phyloP scores from a whole-genome alignment of 2,329 filamentous ascomycete genomes.

The Alternaria arborescens region DNA sequence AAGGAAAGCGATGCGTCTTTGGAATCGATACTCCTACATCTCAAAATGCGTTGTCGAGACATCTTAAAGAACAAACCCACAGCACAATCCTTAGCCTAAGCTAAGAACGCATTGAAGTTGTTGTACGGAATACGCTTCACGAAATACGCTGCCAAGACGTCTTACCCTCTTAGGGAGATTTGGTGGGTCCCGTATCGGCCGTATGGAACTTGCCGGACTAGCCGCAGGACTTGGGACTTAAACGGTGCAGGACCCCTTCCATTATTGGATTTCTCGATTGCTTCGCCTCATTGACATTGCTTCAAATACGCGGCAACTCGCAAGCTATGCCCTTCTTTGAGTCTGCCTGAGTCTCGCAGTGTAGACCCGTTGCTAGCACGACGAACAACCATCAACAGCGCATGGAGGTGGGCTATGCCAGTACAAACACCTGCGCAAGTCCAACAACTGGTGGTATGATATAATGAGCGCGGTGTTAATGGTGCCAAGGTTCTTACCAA shows the following conservation, averaged over 20 bases:
- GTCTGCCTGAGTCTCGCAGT: neutral
- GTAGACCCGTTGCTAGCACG: neutral
- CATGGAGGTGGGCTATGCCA: neutral
- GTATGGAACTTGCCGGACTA: conserved; percentile 1
- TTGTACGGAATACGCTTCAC: neutral
- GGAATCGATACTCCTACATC: neutral
- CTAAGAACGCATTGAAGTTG: neutral
- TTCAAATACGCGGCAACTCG: neutral
- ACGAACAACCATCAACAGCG: neutral
- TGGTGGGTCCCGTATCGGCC: conserved; percentile 1
- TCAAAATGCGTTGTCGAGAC: neutral
- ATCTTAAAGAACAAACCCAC: neutral
- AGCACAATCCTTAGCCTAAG: neutral
- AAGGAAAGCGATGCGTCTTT: neutral
- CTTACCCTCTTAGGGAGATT: neutral
- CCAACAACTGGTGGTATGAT: neutral
- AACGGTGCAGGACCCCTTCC: neutral
- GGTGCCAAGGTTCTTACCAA: neutral
- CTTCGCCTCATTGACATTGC: neutral
- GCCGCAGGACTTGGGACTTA: neutral
- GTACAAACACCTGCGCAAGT: neutral
- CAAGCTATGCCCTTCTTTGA: neutral
- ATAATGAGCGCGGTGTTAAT: neutral
- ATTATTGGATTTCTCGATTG: neutral
- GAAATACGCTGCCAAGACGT: conserved; percentile 3